phyloP scores from a whole-genome alignment of 495 filamentous ascomycete genomes.

The Talaromyces adpressus region DNA sequence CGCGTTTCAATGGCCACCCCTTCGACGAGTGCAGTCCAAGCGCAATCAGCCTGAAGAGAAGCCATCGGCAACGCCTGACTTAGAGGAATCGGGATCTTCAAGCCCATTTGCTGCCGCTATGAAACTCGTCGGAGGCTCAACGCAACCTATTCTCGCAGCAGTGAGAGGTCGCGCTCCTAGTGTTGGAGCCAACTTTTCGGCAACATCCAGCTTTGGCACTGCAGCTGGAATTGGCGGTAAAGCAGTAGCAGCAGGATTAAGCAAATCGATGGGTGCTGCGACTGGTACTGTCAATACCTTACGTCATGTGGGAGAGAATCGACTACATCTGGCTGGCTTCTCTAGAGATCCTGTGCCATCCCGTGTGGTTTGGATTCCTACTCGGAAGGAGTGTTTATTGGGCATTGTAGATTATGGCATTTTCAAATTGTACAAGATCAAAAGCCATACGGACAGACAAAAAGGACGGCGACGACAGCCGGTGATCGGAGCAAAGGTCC shows the following conservation, averaged over 20 bases:
- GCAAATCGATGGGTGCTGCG: constrained; percentile 74
- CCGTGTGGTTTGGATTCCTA: constrained; percentile 35
- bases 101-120: constrained; percentile 61
- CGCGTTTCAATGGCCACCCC: constrained; percentile 85
- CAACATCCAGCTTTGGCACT: constrained; percentile 42
- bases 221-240: constrained; percentile 67
- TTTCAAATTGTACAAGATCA: constrained; percentile 62
- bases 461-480: constrained; percentile 43
- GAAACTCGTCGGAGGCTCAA: constrained; percentile 45
- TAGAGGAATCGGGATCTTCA: constrained; percentile 45
- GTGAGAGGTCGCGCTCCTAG: constrained; percentile 44
- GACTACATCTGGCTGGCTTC: constrained; percentile 62
- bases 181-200: constrained; percentile 40
- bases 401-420: constrained; percentile 30
- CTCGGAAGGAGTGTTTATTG: constrained; percentile 29
- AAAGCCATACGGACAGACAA: constrained; percentile 31
- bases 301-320: constrained; percentile 77
- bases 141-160: constrained; percentile 53
- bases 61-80: constrained; percentile 20
- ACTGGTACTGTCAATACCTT: constrained; percentile 72
- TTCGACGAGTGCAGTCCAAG: constrained; percentile 51
- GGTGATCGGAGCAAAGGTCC: constrained; percentile 49
- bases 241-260: constrained; percentile 73
- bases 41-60: constrained; percentile 14
- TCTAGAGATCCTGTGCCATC: constrained; percentile 31